Conservation (phyloP, 2,329 filamentous ascomycete genomes). For the Epichloe coenophiala region DNA sequence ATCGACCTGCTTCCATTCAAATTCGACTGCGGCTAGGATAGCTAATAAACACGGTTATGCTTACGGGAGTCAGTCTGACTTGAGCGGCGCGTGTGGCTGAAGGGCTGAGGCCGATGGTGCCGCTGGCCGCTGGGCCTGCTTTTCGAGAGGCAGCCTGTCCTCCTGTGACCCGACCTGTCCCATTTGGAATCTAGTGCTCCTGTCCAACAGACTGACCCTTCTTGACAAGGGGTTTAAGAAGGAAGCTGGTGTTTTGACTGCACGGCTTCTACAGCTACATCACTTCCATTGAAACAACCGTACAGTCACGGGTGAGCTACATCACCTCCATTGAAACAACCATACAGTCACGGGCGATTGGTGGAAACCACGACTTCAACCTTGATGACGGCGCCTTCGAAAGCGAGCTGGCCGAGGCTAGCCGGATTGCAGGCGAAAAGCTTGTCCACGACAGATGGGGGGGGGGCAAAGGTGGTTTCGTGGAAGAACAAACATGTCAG, state of each 20-base stretch:
- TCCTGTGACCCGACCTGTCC: too few species aligned
- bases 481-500: constrained; percentile 24
- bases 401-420: constrained; percentile 8
- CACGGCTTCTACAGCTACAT: too few species aligned
- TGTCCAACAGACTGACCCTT: too few species aligned
- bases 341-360: constrained; percentile 24
- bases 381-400: constrained; percentile 23
- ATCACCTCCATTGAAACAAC: too few species aligned
- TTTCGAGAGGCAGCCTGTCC: not conserved
- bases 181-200: not conserved
- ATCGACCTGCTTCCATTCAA: too few species aligned
- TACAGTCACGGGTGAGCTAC: constrained; percentile 12
- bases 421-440: not conserved
- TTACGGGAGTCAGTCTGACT: not conserved
- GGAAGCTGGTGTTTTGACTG: too few species aligned
- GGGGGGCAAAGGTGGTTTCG: constrained; percentile 29
- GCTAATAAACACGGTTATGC: not conserved
- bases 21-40: too few species aligned
- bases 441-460: constrained; percentile 14
- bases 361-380: constrained; percentile 38
- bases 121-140: too few species aligned
- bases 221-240: too few species aligned
- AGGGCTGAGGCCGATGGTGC: not conserved
- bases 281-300: too few species aligned
- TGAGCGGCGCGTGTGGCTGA: not conserved